Evolutionary conservation across 2,329 filamentous ascomycete genomes (phyloP), one percentile per base, ranked within the genome.

Genomic region (Keithomyces neogunnii): DNA sequence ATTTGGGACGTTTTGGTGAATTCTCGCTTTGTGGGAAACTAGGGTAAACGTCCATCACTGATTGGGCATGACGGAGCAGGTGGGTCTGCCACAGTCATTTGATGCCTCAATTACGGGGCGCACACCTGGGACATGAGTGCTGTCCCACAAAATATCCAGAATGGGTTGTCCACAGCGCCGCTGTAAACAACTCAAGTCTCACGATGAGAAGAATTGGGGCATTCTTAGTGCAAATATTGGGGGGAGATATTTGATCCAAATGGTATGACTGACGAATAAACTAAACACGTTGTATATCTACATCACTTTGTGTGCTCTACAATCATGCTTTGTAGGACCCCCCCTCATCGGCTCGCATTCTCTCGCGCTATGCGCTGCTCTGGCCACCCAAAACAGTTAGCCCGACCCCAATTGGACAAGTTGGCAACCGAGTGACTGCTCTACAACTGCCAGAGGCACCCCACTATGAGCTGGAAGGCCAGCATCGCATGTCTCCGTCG

Each of bases 11-110:
- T 66, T 69, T 70, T 70, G 66, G 63, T 66, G 64, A 68, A 68
- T 70, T 71, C 67, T 69, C 62, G 64, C 63, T 70, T 71, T 72
- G 69, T 72, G 69, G 68, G 69, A 63, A 63, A 60, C 61, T 68
- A 69, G 67, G 67, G 69, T 69, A 64, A 60, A 61, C 62, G 59
- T 44, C 61, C 59, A 62, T 57, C 56, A 62, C 63, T 61, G 59
- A 66, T 68, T 61, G 54, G 62, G 55, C 31, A 56, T 52, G 59
- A 59, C 62, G 63, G 61, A 59, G 58, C 51, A 61, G 10, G 10
- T 7, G 44, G 49, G 8, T n/a, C 50, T 44, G 26, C 7, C 3
- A 8, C 42, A 2, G 11, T 19, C 35, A 2, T 2, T 51, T 36
- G 46, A 39, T 54, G 52, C 52, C 52, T 54, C 13, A 35, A 49